Percentiles rank a stretch among this genome's conserved stretches.
Conservation (phyloP, 2,329 filamentous ascomycete species). For the Aspergillus sp. region DNA sequence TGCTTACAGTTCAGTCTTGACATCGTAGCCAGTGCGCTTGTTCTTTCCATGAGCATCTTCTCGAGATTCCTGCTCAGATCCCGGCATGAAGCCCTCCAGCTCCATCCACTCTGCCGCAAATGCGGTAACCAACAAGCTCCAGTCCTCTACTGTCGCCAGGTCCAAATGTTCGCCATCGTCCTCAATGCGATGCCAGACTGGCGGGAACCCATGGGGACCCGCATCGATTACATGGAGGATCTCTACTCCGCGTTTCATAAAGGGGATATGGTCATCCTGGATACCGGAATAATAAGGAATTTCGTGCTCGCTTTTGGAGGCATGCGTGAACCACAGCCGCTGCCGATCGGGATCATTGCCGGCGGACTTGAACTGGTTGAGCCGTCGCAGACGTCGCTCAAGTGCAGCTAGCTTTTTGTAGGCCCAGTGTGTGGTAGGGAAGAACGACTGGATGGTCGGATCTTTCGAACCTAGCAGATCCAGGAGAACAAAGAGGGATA, state of each 20-base stretch:
- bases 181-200: slow-evolving; percentile 80
- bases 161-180: slow-evolving; percentile 88
- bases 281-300: slow-evolving; percentile 58
- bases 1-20: slow-evolving; percentile 47
- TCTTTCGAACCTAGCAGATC: slow-evolving; percentile 75
- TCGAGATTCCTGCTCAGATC: not conserved
- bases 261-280: slow-evolving; percentile 88
- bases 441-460: slow-evolving; percentile 80
- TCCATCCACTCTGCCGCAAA: slow-evolving; percentile 95
- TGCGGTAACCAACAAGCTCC: slow-evolving; percentile 78
- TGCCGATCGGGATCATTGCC: slow-evolving; percentile 24
- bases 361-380: slow-evolving; percentile 65
- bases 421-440: slow-evolving; percentile 88
- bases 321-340: slow-evolving; percentile 65
- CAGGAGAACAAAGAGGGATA: slow-evolving; percentile 86
- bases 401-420: slow-evolving; percentile 74
- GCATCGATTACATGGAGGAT: slow-evolving; percentile 85
- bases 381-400: slow-evolving; percentile 70
- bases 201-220: slow-evolving; percentile 60
- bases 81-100: slow-evolving; percentile 59
- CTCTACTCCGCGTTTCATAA: slow-evolving; percentile 81
- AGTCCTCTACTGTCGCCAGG: slow-evolving; percentile 76
- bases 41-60: not conserved
- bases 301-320: slow-evolving; percentile 53
- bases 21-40: slow-evolving; percentile 17